Evolutionary conservation across 768 basidiomycete genomes (phyloP), one percentile per base, ranked within the genome.

Genomic region (Auricularia sp.): DNA sequence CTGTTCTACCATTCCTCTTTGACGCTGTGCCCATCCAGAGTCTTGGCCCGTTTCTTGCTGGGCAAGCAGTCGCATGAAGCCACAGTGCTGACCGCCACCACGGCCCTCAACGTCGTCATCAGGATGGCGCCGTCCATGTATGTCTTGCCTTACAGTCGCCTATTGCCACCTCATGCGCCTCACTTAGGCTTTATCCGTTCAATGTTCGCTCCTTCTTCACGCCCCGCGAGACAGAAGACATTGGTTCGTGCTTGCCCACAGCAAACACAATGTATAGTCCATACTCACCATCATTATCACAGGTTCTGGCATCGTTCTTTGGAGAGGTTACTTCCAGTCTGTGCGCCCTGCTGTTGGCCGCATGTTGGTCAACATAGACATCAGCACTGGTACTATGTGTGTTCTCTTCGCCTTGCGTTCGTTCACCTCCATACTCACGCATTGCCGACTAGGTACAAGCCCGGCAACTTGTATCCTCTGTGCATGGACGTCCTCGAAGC

Each of bases 251-350:
- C 39, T 42, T 34, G 54, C 62, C 18, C 39, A 29, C 29, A 29
- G 29, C 29, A 29, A 29, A 29, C 29, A 29, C 29, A 29, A 29
- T 29, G 29, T 29, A 29, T 29, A 0, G 29, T 29, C 29, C 29
- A 0, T 42, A 14, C 39, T 7, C 39, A 83, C 90, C 33, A 87
- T 89, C 39, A 42, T 8, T 42, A 7, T 42, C 8, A 42, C 39
- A 42, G 39, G 39, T 0, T 71, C 73, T 0, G 90, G 91, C 0
- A 78, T 92, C 3, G 80, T 84, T 14, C 78, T 90, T 0, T 89
- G 89, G 89, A 80, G 90, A 3, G 90, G 90, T 0, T 90, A 88
- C 64, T 92, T 92, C 74, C 90, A 92, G 71, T 73, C 87, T 0
- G 81, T 90, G 13, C 80, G 90, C 24, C 89, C 90, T 3, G 83